Base-by-base conservation (phyloP, 2,329 filamentous ascomycete genomes). In the Clarireedia hainanense region DNA sequence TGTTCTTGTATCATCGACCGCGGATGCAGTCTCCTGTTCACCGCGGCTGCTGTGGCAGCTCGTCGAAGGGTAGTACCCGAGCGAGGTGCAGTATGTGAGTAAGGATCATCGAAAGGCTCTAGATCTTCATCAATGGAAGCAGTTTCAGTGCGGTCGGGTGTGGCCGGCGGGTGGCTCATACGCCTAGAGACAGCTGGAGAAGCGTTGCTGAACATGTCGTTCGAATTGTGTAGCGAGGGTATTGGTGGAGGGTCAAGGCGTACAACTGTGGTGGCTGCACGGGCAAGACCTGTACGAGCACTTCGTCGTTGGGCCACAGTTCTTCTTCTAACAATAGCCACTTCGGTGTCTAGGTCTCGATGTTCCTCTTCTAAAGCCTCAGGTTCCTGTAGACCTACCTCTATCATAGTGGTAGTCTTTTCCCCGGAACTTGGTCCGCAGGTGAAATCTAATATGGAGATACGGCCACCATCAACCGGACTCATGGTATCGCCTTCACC, bases 381-480 rank as follows among this genome's bases (percentile, higher is more conserved):
- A 0, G 88, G 82, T 48, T 84, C 76, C 34, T 84, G 53, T 40
- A 51, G 83, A 10, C 89, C 89, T 26, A 92, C 82, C 66, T 92
- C 88, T 52, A 94, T 85, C 1, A 78, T 84, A 43, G 88, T 71
- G 58, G 86, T 80, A 1, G 70, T 72, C 55, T 76, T 75, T 45
- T 71, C 69, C 3, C 85, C 86, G 66, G 88, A 74, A 4, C 66
- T 70, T 1, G 77, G 63, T 1, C 77, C 73, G 62, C 87, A 87
- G 60, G 85, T 80, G 68, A 92, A 92, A 68, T 92, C 88, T 46
- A 91, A 74, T 7, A 92, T 73, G 9, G 81, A 79, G 45, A 94
- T 74, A 58, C 88, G 80, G 14, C 88, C 88, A 6, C 88, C 88
- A 64, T 92, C 89, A n/a, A 89, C 79, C 60, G 89, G 88, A 64